Conservation (phyloP, 352 stramenopile genomes). For the Globisporangium solare region DNA sequence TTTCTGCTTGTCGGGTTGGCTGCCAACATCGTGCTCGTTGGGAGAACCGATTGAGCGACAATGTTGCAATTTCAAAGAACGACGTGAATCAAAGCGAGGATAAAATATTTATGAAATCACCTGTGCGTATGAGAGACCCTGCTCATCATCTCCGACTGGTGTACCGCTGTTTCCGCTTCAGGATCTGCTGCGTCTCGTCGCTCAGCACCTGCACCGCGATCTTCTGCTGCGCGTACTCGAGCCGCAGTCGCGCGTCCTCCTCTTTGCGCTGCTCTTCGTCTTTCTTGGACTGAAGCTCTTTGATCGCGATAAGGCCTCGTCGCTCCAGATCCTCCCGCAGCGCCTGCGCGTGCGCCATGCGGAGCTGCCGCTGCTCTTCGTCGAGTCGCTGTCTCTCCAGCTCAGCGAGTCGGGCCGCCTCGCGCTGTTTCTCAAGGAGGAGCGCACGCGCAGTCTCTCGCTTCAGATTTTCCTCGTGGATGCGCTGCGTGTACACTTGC, state of each 20-base stretch:
- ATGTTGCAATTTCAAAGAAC: too few relatives aligned
- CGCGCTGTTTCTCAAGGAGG: constrained; percentile 25
- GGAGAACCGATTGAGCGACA: not conserved
- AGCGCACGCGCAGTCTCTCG: constrained; percentile 21
- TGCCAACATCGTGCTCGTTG: constrained; percentile 22
- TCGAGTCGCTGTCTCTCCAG: constrained; percentile 20
- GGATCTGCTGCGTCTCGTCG: constrained; percentile 32
- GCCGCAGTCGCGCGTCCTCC: constrained; percentile 23
- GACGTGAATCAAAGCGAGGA: not conserved
- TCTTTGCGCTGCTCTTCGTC: constrained; percentile 36
- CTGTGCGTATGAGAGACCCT: too few relatives aligned
- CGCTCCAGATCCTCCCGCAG: constrained; percentile 37
- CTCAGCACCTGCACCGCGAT: constrained; percentile 32
- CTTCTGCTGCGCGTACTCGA: constrained; percentile 25
- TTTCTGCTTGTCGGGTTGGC: constrained; percentile 29
- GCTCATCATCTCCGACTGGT: not conserved
- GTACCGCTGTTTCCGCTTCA: constrained; percentile 12
- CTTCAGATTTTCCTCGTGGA: constrained; percentile 36
- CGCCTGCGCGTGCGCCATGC: constrained; percentile 20
- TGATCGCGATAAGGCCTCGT: constrained; percentile 31
- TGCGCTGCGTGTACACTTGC: constrained; percentile 30
- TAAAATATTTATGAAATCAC: not conserved
- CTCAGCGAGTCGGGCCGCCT: constrained; percentile 20
- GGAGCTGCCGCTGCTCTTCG: constrained; percentile 24
- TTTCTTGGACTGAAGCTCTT: constrained; percentile 41